Base-by-base conservation (phyloP, 1,284 basidiomycete genomes). In the Xanthoconium separans region DNA sequence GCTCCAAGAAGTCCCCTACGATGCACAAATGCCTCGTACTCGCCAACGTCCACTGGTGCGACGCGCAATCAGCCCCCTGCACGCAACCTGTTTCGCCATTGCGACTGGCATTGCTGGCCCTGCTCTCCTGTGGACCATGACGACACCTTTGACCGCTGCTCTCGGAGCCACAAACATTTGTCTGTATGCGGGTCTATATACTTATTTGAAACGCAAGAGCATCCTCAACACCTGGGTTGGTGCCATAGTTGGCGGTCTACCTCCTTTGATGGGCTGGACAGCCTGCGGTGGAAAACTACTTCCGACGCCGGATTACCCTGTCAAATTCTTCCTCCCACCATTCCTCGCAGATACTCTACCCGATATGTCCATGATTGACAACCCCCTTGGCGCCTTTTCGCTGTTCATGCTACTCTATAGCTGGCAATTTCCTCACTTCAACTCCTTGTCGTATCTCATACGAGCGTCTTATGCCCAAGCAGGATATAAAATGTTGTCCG, bases 351-450 rank as follows among this genome's bases (percentile, higher is more conserved):
- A 72, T 56, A 56, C 70, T 8, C 50, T 77, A 2, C 51, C 79
- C 16, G 81, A 84, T 60, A 43, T 76, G 18, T 69, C 79, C 24
- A 65, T 79, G 51, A 75, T 86, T 51, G 82, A 90, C 65, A 93
- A 91, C 65, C 86, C 91, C 2, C 81, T 95, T 40, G 84, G 87
- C 0, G 84, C 91, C 0, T 72, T 89, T 51, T 83, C 87, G 2
- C 76, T 98, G 3, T 92, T 90, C 72, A 77, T 85, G 68, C 73
- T 98, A 48, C 82, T 98, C 13, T 99, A 89, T 74, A 91, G 90
- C 55, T 99, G 97, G 97, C 97, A 99, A 69, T 99, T 99, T 72
- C 96, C 97, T 18, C 97, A 99, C 72, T 99, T 99, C 77, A 98
- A 97, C 73, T 76, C 93, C 2, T 79, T 99, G n/a, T 87, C 95